Percentiles rank a stretch among this genome's conserved stretches.
Evolutionary conservation across 2,329 filamentous ascomycete species (phyloP).

Genomic region (Paraphaeosphaeria minitans): DNA sequence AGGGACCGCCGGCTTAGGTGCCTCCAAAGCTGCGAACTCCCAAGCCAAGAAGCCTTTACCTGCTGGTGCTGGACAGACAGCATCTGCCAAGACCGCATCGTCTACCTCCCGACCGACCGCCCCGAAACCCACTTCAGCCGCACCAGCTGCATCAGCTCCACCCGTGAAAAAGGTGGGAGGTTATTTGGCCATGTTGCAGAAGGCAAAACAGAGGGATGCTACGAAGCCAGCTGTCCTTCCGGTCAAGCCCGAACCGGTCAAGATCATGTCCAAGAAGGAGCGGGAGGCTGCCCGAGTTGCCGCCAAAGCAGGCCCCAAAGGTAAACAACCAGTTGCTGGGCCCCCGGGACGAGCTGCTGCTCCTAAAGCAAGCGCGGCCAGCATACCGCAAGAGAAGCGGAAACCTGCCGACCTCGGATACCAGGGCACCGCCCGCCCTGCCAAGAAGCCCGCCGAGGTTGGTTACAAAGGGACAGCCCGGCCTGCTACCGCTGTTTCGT

Average conservation of each 20-base stretch:
- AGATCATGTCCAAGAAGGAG: constrained; percentile 66
- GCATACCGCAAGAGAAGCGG: constrained; percentile 40
- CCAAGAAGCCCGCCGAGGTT: constrained; percentile 41
- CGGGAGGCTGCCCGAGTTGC: constrained; percentile 49
- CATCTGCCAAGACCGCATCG: constrained; percentile 27
- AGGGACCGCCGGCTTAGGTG: constrained; percentile 41
- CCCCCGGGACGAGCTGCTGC: constrained; percentile 20
- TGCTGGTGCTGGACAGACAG: constrained; percentile 19
- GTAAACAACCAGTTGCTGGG: constrained; percentile 37
- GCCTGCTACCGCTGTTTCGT: constrained; percentile 26
- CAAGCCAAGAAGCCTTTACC: constrained; percentile 32
- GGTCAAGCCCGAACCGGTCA: constrained; percentile 76
- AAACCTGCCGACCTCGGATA: constrained; percentile 51
- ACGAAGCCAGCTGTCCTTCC: constrained; percentile 61
- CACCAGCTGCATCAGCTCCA: constrained; percentile 33
- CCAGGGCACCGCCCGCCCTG: constrained; percentile 54
- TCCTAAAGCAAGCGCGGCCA: constrained; percentile 30
- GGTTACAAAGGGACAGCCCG: constrained; percentile 47
- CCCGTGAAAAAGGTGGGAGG: constrained; percentile 72
- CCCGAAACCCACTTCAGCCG: constrained; percentile 19
- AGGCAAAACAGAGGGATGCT: constrained; percentile 66
- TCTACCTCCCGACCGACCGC: constrained; percentile 26
- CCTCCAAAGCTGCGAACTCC: constrained; percentile 28
- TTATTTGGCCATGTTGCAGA: constrained; percentile 74
- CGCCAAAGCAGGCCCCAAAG: constrained; percentile 45